Evolutionary conservation across 2,329 filamentous ascomycete species (phyloP), one percentile per base, ranked within the genome.

Genomic region (Epichloe amarillans): DNA sequence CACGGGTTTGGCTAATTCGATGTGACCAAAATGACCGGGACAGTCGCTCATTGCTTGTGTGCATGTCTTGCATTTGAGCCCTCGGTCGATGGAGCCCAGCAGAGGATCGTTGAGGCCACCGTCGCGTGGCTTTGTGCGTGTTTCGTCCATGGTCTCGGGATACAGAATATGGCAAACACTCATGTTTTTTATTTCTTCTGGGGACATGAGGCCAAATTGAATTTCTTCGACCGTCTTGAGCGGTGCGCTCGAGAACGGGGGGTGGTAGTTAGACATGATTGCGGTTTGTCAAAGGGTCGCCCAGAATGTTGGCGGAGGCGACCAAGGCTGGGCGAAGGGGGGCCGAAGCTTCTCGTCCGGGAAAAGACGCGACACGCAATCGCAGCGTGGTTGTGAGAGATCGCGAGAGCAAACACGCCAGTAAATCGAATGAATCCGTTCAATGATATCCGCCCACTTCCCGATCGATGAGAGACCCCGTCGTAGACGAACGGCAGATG

Each of bases 111-210:
- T 97, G 59, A 97, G 76, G 63, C 93, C 93, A 65, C 86, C 84
- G 55, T 93, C 86, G 60, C 93, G 88, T 57, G 93, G 93, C 66
- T 88, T 88, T 59, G 87, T 84, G 63, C 90, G 86, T 68, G 85
- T 85, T 70, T 98, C 93, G 65, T 98, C 93, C 93, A 98, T 96
- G 30, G 93, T 97, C 75, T 98, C 93, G n/a, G 93, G 90, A 66
- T 96, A 97, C 68, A 93, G 80, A 66, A 98, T 91, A 68, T 95
- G 88, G 60, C 84, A 86, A 56, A 97, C 91, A 71, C 90, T 96
- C 88, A 97, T 94, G 63, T 86, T 90, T 98, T 98, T 97, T 71
- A 97, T 95, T 75, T 98, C 94, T 68, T 98, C 93, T 26, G 93
- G 93, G 37, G 93, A 95, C 70, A 98, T 81, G 66, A 98, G 80